phyloP scores from a whole-genome alignment of 768 basidiomycete species.

The Pleurotus pulmonarius region DNA sequence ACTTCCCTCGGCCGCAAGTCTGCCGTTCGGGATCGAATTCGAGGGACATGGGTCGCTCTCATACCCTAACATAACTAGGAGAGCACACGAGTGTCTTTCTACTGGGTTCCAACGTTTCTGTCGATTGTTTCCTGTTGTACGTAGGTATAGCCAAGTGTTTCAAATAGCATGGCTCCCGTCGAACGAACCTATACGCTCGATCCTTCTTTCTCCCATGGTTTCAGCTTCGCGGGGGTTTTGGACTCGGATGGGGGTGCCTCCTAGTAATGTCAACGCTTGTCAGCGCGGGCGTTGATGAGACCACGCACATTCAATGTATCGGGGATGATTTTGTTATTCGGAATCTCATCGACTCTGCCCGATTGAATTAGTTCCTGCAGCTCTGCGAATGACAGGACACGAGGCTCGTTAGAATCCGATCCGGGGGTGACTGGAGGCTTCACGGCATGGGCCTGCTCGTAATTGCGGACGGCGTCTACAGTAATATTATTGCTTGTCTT shows the following conservation, averaged over 20 bases:
- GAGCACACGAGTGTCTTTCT: too few species aligned
- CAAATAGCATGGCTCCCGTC: background rate
- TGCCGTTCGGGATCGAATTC: background rate
- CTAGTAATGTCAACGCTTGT: slow-evolving; percentile 27
- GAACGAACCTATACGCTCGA: background rate
- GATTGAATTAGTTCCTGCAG: slow-evolving; percentile 68
- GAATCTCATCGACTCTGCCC: slow-evolving; percentile 69
- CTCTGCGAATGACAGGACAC: slow-evolving; percentile 59
- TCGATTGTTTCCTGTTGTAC: background rate
- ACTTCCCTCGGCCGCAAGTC: too few species aligned
- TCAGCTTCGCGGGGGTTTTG: slow-evolving; percentile 43
- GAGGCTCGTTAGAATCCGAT: slow-evolving; percentile 23
- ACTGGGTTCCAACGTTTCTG: background rate
- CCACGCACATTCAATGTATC: slow-evolving; percentile 60
- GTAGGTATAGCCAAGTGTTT: background rate
- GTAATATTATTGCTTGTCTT: slow-evolving; percentile 38
- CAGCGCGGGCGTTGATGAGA: background rate
- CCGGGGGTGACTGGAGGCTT: slow-evolving; percentile 2
- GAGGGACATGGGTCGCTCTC: background rate
- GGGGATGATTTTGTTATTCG: slow-evolving; percentile 73
- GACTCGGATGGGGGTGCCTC: slow-evolving; percentile 56
- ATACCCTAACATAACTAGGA: background rate
- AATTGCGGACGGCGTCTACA: slow-evolving; percentile 36
- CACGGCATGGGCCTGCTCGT: slow-evolving; percentile 18
- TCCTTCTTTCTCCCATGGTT: slow-evolving; percentile 60